Evolutionary conservation across 2,329 filamentous ascomycete genomes (phyloP).

Genomic region (Grosmannia serpens): DNA sequence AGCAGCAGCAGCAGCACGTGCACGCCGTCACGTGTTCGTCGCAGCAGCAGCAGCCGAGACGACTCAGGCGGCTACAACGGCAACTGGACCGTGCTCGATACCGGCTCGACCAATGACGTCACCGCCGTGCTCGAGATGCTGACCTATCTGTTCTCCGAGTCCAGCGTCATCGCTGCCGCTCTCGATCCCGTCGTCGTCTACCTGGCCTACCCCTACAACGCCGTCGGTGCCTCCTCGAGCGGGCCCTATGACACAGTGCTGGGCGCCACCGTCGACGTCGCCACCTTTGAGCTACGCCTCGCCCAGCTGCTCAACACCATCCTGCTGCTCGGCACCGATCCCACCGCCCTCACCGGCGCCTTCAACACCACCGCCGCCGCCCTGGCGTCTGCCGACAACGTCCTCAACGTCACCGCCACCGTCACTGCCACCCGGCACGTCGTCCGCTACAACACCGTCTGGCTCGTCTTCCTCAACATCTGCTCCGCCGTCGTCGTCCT

Average conservation of each 20-base stretch:
- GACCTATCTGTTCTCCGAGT: neutral
- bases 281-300: slow-evolving; percentile 1
- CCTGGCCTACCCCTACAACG: slow-evolving; percentile 1
- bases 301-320: slow-evolving; percentile 8
- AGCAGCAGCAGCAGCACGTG: slow-evolving; percentile 1
- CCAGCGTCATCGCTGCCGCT: neutral
- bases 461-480: slow-evolving; percentile 3
- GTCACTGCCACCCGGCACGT: neutral
- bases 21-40: slow-evolving; percentile 1
- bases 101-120: neutral
- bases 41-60: neutral
- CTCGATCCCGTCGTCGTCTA: slow-evolving; percentile 2
- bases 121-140: neutral
- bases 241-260: neutral
- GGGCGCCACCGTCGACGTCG: neutral
- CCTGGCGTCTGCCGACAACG: neutral
- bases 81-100: neutral
- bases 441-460: slow-evolving; percentile 1
- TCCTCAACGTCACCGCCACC: neutral
- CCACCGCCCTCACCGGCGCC: neutral
- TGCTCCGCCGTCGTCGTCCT: neutral
- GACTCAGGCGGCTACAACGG: neutral
- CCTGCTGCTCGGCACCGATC: neutral
- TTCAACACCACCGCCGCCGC: neutral
- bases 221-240: neutral